Evolutionary conservation across 2,329 filamentous ascomycete genomes (phyloP), one percentile per base, ranked within the genome.

Genomic region (Colletotrichum sublineola): DNA sequence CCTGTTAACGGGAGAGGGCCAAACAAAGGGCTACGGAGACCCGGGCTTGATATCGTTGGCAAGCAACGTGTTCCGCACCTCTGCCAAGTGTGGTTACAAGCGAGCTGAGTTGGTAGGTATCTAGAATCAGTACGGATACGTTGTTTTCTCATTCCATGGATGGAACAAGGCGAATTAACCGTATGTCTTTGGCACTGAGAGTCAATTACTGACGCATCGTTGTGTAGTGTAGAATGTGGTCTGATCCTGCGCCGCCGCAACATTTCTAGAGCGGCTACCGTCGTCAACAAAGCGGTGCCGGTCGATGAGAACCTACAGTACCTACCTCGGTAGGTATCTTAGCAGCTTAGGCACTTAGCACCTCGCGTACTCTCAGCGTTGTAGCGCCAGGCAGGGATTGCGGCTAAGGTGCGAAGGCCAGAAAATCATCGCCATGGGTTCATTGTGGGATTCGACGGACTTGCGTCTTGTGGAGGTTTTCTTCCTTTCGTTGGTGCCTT

Each of bases 381-480:
- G 57, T 33, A 31, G 50, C 14, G 46, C 14, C 33, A 38, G 15
- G 20, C 33, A 56, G 20, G 18, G 33, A 5, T 31, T 56, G 11
- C 33, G 33, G 53, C 53, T 42, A 55, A 63, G 31, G 46, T 61
- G 18, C 12, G 18, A 61, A 31, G 29, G 42, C 20, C 14, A 12
- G 20, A 24, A 38, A 36, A n/a, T 7, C 9, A 20, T 44, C 50
- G 18, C 46, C 48, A 40, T 14, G 61, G 48, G 31, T 33, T 61
- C 14, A 42, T 29, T 14, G 24, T 61, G 36, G 33, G 33, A 61
- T 31, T n/a, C 36, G 42, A 20, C n/a, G 36, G 33, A 8, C n/a
- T 67, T 24, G 44, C 31, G n/a, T 50, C 24, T n/a, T 63, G 60
- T 64, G 50, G 60, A 50, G 46, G 14, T 48, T 15, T 42, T 11